Evolutionary conservation across 1,284 basidiomycete species (phyloP).

Genomic region (Leccinum cinnamomeum): DNA sequence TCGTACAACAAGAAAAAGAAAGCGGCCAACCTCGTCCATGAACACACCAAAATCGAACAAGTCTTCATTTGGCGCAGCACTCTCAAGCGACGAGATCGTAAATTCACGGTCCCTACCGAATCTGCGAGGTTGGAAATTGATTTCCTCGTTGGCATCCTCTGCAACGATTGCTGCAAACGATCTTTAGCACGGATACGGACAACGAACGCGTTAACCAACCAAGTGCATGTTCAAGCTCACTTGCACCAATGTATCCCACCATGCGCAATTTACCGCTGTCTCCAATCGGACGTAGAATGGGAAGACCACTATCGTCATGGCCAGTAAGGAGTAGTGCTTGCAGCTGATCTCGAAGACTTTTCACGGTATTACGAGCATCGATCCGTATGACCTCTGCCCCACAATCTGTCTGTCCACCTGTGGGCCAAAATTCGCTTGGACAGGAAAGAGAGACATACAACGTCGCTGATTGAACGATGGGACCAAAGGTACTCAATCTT

Average conservation of each 20-base stretch:
- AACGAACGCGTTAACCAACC: conserved; percentile 48
- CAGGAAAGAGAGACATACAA: conserved; percentile 49
- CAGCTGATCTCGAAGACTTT: conserved; percentile 67
- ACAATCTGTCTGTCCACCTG: conserved; percentile 51
- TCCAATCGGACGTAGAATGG: conserved; percentile 60
- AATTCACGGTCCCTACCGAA: conserved; percentile 41
- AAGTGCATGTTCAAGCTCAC: conserved; percentile 93
- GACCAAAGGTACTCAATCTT: conserved; percentile 92
- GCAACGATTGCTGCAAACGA: conserved; percentile 63
- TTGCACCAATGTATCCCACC: conserved; percentile 91
- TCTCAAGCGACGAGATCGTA: conserved; percentile 58
- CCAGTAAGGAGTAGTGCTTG: conserved; percentile 57
- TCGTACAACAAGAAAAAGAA: not conserved
- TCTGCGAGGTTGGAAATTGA: conserved; percentile 62
- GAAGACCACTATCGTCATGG: conserved; percentile 86
- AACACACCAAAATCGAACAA: conserved; percentile 86
- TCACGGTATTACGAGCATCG: conserved; percentile 71
- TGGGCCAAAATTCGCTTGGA: not conserved
- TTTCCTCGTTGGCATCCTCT: conserved; percentile 64
- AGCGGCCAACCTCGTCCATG: conserved; percentile 73
- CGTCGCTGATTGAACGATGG: conserved; percentile 68
- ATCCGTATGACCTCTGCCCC: conserved; percentile 67
- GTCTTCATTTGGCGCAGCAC: conserved; percentile 42
- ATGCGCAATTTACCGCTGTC: conserved; percentile 58
- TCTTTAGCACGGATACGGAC: conserved; percentile 1